phyloP scores from a whole-genome alignment of 75 land plant species.

The Cunninghamia lanceolata region DNA sequence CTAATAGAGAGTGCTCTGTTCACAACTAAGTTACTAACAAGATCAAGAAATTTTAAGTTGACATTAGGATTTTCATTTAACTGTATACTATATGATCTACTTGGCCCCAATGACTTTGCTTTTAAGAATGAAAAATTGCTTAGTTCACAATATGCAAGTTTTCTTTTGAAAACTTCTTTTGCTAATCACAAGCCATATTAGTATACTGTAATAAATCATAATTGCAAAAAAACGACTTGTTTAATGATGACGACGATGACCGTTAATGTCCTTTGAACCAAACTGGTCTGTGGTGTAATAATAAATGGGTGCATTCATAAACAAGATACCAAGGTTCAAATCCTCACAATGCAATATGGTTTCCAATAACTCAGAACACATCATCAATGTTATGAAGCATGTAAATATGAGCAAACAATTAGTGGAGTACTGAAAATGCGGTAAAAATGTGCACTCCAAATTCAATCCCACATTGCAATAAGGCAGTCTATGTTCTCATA shows the following conservation, averaged over 20 bases:
- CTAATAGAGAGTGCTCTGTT: background rate
- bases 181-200: background rate
- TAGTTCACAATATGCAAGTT: too few relatives aligned
- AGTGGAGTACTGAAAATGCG: background rate
- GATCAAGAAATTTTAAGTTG: background rate
- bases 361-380: background rate
- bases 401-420: background rate
- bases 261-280: background rate
- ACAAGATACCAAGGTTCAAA: background rate
- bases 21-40: background rate
- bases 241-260: background rate
- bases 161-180: too few relatives aligned
- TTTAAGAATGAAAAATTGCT: background rate
- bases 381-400: background rate
- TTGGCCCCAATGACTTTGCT: background rate
- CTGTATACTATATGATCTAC: background rate
- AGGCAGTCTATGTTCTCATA: background rate
- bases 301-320: background rate
- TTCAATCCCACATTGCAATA: background rate
- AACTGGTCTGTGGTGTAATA: background rate
- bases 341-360: background rate
- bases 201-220: too few relatives aligned
- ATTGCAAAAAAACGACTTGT: background rate
- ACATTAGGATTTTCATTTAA: too few relatives aligned
- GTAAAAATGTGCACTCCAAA: background rate